Evolutionary conservation across 306 rosid genomes (phyloP), one percentile per base, ranked within the genome.

Genomic region (Pterocarpus macrocarpus): DNA sequence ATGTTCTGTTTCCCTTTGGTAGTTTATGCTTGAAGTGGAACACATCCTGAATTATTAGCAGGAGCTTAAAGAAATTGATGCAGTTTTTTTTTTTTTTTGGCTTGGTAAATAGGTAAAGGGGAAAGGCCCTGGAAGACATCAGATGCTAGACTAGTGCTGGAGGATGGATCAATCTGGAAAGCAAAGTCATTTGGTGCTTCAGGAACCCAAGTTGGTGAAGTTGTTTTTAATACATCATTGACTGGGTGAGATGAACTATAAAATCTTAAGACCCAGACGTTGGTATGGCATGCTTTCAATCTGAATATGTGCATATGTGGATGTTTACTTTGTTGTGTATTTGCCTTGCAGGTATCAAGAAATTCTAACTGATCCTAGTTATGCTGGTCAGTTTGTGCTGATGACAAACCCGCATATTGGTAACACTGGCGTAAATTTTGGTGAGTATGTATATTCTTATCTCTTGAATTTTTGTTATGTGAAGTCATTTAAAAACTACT

Each of bases 201-300:
- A 0, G 99, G 99, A 79, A 95, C 99, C 62, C 99, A 93, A 95
- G 87, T 93, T 81, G 99, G 97, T 80, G 99, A 95, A 87, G 98
- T 95, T 79, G 99, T 91, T 58, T 95, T 95, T 72, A 95, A 95
- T 69, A 93, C 98, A 47, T 90, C 99, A 53, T 86, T 95, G 71
- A 95, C 98, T 2, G 97, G 99, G 98, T 95, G 71, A 84, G 91
- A 3, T 69, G 9, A 64, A 76, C 8, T 63, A 8, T 47, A 38
- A 49, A 55, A 3, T 64, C 36, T 74, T 52, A 3, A 43, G 33
- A 38, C 22, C n/a, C 41, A 11, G 34, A 49, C 1, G 33, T 76
- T 16, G n/a, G 65, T 58, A 38, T 59, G 52, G 43, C 5, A 33
- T 59, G 57, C 2, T 35, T 73, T 28, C 6, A 32, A 50, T 67